Base-by-base conservation (phyloP, 2,329 filamentous ascomycete genomes). In the Colletotrichum tropicicola region DNA sequence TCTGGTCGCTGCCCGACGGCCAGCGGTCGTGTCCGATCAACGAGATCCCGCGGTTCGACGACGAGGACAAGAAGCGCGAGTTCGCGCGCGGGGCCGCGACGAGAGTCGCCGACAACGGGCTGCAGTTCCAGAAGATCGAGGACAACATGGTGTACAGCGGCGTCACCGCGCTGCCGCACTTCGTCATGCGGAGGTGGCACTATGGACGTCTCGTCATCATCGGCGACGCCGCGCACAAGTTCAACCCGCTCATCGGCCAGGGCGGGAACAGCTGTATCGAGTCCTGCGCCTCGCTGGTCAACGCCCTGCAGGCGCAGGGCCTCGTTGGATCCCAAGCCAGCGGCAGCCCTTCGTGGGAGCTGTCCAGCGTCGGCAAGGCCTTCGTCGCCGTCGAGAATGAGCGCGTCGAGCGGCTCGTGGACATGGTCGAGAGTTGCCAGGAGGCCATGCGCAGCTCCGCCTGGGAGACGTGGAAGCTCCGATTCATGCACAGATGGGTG, bases 141-240 rank as follows among this genome's bases (percentile, higher is more conserved):
- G 44, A 65, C 13, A 61, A 55, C 35, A 23, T 61, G 19, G 27
- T 49, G 6, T 45, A 61, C 35, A 65, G 61, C 57, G 61, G 61
- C 28, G 61, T 65, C 15, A 65, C 61, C 3, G 61, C 57, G 25
- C 35, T 65, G 12, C 61, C 61, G 13, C 61, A 65, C 48, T 65
- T 61, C n/a, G 61, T 65, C 5, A 65, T 65, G 61, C 19, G 61
- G 8, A 21, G 43, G 49, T 79, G 77, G 77, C 70, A 72, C 54
- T 75, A 72, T 52, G 59, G 70, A 5, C 68, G 75, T 0, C 73
- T 78, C 10, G 51, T 77, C 3, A 68, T 69, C n/a, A 64, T 78
- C 2, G 77, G 77, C 2, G 77, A 79, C 49, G 69, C 75, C 1
- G 71, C 68, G 5, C 77, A 78, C 60, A 79, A 78, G 72, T 73